Evolutionary conservation across 2,329 filamentous ascomycete genomes (phyloP).

Genomic region (Clarireedia hainanense): DNA sequence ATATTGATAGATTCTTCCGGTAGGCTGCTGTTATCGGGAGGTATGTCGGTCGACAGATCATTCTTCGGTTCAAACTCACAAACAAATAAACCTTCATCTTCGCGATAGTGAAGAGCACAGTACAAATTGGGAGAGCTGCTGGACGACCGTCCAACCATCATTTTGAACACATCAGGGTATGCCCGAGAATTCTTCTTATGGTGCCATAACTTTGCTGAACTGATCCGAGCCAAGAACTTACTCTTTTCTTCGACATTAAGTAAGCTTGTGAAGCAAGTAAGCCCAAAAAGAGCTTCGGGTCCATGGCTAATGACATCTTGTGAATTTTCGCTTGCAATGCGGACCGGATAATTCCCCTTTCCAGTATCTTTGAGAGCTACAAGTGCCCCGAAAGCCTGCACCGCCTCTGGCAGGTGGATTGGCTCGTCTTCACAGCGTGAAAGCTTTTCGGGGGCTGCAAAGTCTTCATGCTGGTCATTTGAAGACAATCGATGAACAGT

Average conservation of each 20-base stretch:
- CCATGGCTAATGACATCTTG: slow-evolving; percentile 66
- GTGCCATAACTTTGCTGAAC: slow-evolving; percentile 1
- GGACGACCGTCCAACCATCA: slow-evolving; percentile 37
- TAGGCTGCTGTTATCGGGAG: slow-evolving; percentile 50
- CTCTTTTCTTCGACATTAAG: slow-evolving; percentile 63
- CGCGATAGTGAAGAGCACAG: slow-evolving; percentile 39
- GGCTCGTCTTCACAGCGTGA: slow-evolving; percentile 78
- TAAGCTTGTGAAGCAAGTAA: slow-evolving; percentile 77
- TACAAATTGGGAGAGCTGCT: background rate
- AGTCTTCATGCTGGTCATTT: background rate
- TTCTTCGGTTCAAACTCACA: slow-evolving; percentile 88
- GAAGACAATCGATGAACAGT: background rate
- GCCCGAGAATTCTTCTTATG: slow-evolving; percentile 52
- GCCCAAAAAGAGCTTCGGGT: slow-evolving; percentile 64
- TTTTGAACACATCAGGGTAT: slow-evolving; percentile 78
- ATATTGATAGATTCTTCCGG: slow-evolving; percentile 66
- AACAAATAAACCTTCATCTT: slow-evolving; percentile 62
- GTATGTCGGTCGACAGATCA: slow-evolving; percentile 59
- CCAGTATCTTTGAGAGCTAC: slow-evolving; percentile 66
- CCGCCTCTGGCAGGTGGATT: slow-evolving; percentile 53
- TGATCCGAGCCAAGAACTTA: slow-evolving; percentile 1
- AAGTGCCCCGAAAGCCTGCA: slow-evolving; percentile 72
- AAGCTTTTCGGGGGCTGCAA: background rate
- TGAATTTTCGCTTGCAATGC: slow-evolving; percentile 77
- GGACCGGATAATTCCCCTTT: slow-evolving; percentile 60